Evolutionary conservation across 2,329 filamentous ascomycete genomes (phyloP), one percentile per base, ranked within the genome.

Genomic region (Xylariaceae sp.): DNA sequence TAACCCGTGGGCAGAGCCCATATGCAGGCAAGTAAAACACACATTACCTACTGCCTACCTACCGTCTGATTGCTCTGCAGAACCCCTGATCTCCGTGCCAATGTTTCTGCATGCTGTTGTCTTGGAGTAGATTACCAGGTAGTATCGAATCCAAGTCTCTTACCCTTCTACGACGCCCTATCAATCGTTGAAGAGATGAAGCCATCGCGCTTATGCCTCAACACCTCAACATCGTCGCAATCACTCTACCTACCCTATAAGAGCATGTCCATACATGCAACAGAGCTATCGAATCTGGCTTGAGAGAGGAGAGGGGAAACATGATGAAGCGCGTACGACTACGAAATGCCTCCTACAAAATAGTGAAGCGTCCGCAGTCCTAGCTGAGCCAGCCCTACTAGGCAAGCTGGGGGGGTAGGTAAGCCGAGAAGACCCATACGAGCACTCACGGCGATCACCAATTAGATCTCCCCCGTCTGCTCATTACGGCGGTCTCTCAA

Each of bases 351-450:
- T 30, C 23, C 44, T 23, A 53, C 39, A 39, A 51, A 51, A 53
- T 48, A 57, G 47, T 53, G 57, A 59, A 37, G 59, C 59, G 52
- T 53, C 53, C 39, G 34, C 48, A 47, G 59, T 59, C 61, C 61
- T 61, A 63, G 61, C 61, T 63, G 61, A 61, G 30, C 55, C 61
- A 63, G 61, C 61, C 61, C 53, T 63, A 61, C 59, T 50, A 56
- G 53, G 48, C 56, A 61, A 52, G 34, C 53, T 49, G 23, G 52
- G 23, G 23, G 23, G 7, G 34, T 3, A 55, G 39, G 49, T 56
- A 55, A 57, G 61, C 51, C 51, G 39, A 54, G 39, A 53, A 57
- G 55, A 48, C 51, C 50, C 23, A 13, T 41, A 57, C 30, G 39
- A 52, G 55, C 35, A 45, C 49, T 49, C 50, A 30, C 45, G 15